Evolutionary conservation across 2,329 filamentous ascomycete genomes (phyloP), one percentile per base, ranked within the genome.

Genomic region (Endoconidiophora laricicola): DNA sequence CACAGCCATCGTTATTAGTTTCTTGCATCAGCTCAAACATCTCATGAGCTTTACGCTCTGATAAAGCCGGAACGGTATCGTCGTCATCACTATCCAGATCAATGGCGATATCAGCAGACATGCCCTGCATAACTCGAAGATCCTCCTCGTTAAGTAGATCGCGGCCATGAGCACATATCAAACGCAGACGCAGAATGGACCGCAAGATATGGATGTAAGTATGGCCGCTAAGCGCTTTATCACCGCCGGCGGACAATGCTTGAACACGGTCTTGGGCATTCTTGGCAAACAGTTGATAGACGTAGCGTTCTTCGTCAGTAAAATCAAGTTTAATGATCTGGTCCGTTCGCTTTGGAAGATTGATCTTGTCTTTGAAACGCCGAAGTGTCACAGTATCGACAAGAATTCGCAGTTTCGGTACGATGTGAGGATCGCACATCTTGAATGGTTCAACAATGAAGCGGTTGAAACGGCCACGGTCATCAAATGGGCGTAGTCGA

Each of bases 361-460:
- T 73, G 53, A 96, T 88, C 63, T 82, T 87, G 63, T 96, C 86
- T 63, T 96, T 96, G 33, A 91, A 71, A 20, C 91, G 84, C 23
- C 91, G 82, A 7, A 98, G 70, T 0, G 91, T 96, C 56, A 98
- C 83, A n/a, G 85, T 91, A 60, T 94, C 86, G 6, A 98, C 88
- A 0, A 98, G 74, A 9, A 95, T 73, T 26, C 90, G 83, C 29
- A 98, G 71, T 60, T 88, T 91, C 3, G 83, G 78, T 2, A 96
- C 72, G 45, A 93, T 87, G 40, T 84, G 80, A 0, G 85, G 78
- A 58, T 95, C 85, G 40, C 84, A 90, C 20, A 76, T 75, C 64
- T 94, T 94, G 69, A 95, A 94, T 0, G 87, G 87, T 36, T 77
- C 73, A 33, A 91, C 74, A 51, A 98, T 91, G 61, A 83, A 79